A percentile compares a stretch with the other conserved stretches of the same genome.
phyloP scores from a whole-genome alignment of 225 moss, liverwort and hornwort genomes.

The Physcomitrellopsis africana region DNA sequence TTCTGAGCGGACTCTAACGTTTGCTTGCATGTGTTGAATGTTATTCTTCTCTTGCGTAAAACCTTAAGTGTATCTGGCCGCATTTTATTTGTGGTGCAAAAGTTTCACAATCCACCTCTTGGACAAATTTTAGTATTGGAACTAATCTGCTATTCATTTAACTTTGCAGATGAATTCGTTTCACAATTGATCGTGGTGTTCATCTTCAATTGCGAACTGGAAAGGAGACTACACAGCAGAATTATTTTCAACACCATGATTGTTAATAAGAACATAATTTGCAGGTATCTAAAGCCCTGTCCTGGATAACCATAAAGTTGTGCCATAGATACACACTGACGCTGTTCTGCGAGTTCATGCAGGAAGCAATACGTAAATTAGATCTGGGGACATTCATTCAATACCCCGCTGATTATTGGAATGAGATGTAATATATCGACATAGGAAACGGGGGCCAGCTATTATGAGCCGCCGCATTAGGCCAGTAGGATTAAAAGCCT shows the following conservation, averaged over 20 bases:
- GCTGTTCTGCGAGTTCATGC: constrained; percentile 38
- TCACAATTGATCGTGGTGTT: constrained; percentile 31
- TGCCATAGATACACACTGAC: constrained; percentile 40
- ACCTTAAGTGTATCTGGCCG: too few relatives aligned
- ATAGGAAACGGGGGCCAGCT: constrained; percentile 38
- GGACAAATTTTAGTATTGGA: background rate
- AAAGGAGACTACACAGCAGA: background rate
- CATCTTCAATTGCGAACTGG: constrained; percentile 21
- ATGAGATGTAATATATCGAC: constrained; percentile 53
- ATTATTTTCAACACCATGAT: constrained; percentile 22
- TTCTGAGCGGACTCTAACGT: too few relatives aligned
- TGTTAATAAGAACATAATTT: constrained; percentile 31
- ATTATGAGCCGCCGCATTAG: constrained; percentile 29
- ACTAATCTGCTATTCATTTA: background rate
- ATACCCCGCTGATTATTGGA: constrained; percentile 57
- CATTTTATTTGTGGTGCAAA: background rate
- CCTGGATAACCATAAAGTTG: constrained; percentile 41
- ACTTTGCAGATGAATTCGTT: constrained; percentile 47
- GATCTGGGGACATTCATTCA: constrained; percentile 55
- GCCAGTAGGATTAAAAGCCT: constrained; percentile 41
- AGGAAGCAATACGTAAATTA: constrained; percentile 45
- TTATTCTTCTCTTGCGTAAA: too few relatives aligned
- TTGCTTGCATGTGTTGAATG: too few relatives aligned
- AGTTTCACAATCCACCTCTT: background rate
- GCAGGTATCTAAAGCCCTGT: constrained; percentile 49